Evolutionary conservation across 2,329 filamentous ascomycete species (phyloP), one percentile per base, ranked within the genome.

Genomic region (Aureobasidium sp.): DNA sequence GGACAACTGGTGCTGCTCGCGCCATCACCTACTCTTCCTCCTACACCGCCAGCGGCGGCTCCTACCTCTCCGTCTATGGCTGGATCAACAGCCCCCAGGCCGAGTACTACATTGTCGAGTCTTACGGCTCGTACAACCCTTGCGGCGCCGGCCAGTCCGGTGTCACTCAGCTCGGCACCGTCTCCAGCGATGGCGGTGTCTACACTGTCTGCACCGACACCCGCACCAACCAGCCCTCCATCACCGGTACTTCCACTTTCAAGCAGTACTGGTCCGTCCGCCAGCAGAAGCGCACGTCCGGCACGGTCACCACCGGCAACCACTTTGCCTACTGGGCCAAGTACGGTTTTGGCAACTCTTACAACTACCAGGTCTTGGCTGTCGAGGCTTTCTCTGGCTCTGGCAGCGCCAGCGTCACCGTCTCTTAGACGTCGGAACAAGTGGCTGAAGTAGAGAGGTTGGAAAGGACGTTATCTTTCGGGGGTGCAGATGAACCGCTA

Each of bases 251-350:
- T 10, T 63, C 67, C 1, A 78, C 74, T 6, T 78, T 77, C 63
- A 67, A 69, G 25, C 75, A 78, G 66, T 77, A 73, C 64, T 75
- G 71, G 70, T 76, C 74, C 17, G 69, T 78, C 35, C 71, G 75
- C 7, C 67, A 65, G 15, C 66, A 29, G 43, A 73, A 71, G 63
- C 71, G 74, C 2, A 63, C 61, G 9, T 61, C 61, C 27, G 68
- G 67, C 10, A 69, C 65, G 10, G 64, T 69, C 31, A 68, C 65
- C 15, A 65, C 64, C 33, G 65, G 60, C 35, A 68, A 68, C 47
- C 68, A 70, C 61, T 68, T 69, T 54, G 61, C 63, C 45, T 66
- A 65, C 23, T 70, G 68, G 68, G 55, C 61, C 11, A 62, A 62
- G 27, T 54, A 60, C 17, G 67, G 65, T 8, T 51, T 69, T 21